Evolutionary conservation across 108 stramenopile genomes (phyloP), one percentile per base, ranked within the genome.

Genomic region (Cylindrotheca closterium): DNA sequence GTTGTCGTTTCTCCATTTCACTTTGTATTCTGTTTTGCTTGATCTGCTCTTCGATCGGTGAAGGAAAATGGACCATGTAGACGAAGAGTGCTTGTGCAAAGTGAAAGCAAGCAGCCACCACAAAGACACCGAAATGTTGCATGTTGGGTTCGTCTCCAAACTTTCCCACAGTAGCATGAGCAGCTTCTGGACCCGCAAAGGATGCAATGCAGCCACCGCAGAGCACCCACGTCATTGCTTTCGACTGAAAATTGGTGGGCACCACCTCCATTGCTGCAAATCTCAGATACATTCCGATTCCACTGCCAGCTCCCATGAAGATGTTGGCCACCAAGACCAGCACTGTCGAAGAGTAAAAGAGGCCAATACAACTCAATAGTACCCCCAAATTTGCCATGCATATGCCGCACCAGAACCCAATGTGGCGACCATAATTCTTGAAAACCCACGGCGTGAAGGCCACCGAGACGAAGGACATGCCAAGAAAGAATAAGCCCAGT

Each of bases 131-230:
- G 32, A 81, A n/a, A 45, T 60, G 77, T 8, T 42, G 30, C 31
- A 70, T 32, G 25, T 68, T 55, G 1, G 30, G 68, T 23, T 77
- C 58, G 7, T 42, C 37, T 10, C 67, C 65, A 61, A 79, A 61
- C 42, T 48, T 8, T 34, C 68, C 73, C 60, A 33, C 63, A 2
- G 68, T 66, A 1, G 55, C 79, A 34, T 68, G 51, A 17, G 75
- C 70, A 30, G 60, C 28, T 63, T 81, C 79, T 25, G 79, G 79
- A 19, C 79, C 79, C 19, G 67, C 67, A 70, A 81, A 77, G 0
- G 79, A 64, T 4, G 79, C 79, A 47, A 81, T 46, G 33, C 74
- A 75, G 2, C 79, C 79, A 24, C 79, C 79, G 3, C 50, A 60
- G 22, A 81, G 46, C 1, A 77, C 75, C 67, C 68, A 62, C 15